phyloP scores from a whole-genome alignment of 2,329 filamentous ascomycete species.

The Monosporascus sp. region DNA sequence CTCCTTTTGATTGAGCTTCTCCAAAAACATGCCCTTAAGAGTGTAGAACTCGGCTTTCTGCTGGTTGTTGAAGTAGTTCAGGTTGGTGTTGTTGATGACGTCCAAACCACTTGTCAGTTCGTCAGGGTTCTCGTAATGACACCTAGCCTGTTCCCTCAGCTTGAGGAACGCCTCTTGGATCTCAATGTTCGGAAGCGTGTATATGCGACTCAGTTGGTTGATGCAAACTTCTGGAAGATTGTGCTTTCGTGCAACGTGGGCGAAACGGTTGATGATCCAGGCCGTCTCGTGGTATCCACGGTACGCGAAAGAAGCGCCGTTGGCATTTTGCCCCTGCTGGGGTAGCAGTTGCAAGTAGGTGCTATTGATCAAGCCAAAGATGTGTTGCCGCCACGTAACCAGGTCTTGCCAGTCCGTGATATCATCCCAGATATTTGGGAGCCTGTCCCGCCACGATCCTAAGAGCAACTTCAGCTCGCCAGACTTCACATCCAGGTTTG shows the following conservation, averaged over 20 bases:
- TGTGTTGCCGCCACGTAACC: slow-evolving; percentile 99
- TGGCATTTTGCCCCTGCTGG: slow-evolving; percentile 72
- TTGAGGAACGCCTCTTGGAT: slow-evolving; percentile 99
- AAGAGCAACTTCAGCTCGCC: slow-evolving; percentile 91
- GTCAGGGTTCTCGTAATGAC: slow-evolving; percentile 92
- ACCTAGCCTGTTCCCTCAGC: slow-evolving; percentile 96
- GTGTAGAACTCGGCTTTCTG: slow-evolving; percentile 99
- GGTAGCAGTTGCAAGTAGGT: slow-evolving; percentile 86
- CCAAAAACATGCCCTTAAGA: slow-evolving; percentile 97
- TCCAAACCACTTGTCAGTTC: slow-evolving; percentile 91
- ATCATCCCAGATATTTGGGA: slow-evolving; percentile 98
- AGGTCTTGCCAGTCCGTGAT: slow-evolving; percentile 99
- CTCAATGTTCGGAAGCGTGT: slow-evolving; percentile 97
- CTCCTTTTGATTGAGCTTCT: slow-evolving; percentile 83
- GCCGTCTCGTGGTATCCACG: slow-evolving; percentile 97
- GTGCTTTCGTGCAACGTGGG: slow-evolving; percentile 95
- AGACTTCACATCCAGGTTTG: slow-evolving; percentile 88
- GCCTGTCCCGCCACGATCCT: slow-evolving; percentile 88
- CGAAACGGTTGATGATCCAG: slow-evolving; percentile 99
- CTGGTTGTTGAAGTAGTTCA: slow-evolving; percentile 93
- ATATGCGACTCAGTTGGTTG: slow-evolving; percentile 92
- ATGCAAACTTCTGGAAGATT: slow-evolving; percentile 96
- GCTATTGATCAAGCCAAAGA: slow-evolving; percentile 93
- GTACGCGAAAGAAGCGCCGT: slow-evolving; percentile 91
- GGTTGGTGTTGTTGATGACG: slow-evolving; percentile 98